These are phyloP conservation scores for Arabidopsis arenosa DNA, from an alignment of 345 rosid species.

Conservation along the genomic window DNA sequence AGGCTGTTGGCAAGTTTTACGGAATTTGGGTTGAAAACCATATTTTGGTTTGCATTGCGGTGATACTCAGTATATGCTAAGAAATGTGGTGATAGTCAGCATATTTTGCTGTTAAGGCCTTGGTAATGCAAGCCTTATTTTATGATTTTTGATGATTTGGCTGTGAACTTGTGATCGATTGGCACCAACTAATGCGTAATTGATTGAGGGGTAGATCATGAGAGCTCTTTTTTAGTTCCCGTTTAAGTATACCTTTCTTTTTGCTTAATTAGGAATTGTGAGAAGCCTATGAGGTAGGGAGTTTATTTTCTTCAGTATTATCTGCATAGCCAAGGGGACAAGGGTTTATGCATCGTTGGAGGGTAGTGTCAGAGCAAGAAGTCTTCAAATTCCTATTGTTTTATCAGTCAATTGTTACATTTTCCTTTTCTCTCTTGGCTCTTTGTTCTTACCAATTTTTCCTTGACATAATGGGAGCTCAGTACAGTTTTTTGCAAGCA, in stretches of 20 bases:
- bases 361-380: neutral
- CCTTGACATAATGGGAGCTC: neutral
- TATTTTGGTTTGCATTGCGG: constrained; percentile 80
- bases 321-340: neutral
- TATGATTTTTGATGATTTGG: neutral
- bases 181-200: neutral
- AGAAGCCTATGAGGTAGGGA: neutral
- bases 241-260: neutral
- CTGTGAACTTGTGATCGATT: neutral
- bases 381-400: neutral
- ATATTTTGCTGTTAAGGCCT: constrained; percentile 68
- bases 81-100: constrained; percentile 60
- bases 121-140: neutral
- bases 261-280: neutral
- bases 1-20: constrained; percentile 85
- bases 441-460: neutral
- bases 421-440: neutral
- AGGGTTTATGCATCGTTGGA: neutral
- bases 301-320: neutral
- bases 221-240: neutral
- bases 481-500: neutral
- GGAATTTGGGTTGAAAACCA: constrained; percentile 80
- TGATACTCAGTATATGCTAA: constrained; percentile 51
- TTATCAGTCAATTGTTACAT: neutral
- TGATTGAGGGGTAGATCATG: neutral